phyloP scores from a whole-genome alignment of 331 rosid species.

The Arachis monticola region DNA sequence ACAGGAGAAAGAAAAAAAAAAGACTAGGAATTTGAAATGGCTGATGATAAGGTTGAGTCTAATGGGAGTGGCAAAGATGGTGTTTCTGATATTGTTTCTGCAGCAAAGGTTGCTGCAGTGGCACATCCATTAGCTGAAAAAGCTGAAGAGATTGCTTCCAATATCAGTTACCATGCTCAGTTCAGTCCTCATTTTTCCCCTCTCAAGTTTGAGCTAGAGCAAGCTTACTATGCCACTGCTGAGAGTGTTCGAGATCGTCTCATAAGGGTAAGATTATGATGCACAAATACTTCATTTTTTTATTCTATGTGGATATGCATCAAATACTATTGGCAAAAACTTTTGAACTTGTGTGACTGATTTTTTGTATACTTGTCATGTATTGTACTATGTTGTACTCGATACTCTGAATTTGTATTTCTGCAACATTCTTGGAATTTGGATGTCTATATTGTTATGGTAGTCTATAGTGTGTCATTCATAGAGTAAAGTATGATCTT shows the following conservation, averaged over 20 bases:
- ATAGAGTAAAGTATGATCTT: neutral
- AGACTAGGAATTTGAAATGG: conserved; percentile 58
- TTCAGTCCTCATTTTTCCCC: conserved; percentile 92
- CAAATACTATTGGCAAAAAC: too few relatives aligned
- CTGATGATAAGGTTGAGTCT: conserved; percentile 46
- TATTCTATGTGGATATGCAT: too few relatives aligned
- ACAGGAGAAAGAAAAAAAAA: conserved; percentile 38
- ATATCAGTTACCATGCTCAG: conserved; percentile 89
- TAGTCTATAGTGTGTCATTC: conserved; percentile 19
- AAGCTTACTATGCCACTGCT: conserved; percentile 90
- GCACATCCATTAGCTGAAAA: conserved; percentile 87
- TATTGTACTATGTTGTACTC: too few relatives aligned
- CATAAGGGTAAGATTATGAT: conserved; percentile 48
- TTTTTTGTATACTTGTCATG: too few relatives aligned
- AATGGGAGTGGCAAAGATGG: conserved; percentile 29
- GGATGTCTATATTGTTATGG: neutral
- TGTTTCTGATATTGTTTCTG: conserved; percentile 33
- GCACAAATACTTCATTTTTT: too few relatives aligned
- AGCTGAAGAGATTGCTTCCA: conserved; percentile 77
- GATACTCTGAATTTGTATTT: too few relatives aligned
- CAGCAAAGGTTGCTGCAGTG: conserved; percentile 64
- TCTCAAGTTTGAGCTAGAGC: conserved; percentile 87
- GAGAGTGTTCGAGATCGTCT: conserved; percentile 99
- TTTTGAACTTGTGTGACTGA: too few relatives aligned
- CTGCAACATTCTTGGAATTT: neutral